Base-by-base conservation (phyloP, 108 stramenopile genomes). In the Poteriospumella lacustris region DNA sequence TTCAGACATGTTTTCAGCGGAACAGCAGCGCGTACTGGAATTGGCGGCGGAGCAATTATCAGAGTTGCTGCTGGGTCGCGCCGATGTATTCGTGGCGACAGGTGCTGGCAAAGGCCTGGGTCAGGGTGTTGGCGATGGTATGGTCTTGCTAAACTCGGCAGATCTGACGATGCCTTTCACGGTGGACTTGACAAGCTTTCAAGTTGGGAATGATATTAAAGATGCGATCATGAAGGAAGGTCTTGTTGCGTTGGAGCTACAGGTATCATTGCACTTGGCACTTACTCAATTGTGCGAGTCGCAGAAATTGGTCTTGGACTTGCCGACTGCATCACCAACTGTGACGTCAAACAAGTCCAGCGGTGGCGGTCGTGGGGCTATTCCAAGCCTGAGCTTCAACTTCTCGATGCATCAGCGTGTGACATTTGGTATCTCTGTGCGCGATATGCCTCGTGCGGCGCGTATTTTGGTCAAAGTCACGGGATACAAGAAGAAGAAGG, bases 401-500 rank as follows among this genome's bases (percentile, higher is more conserved):
- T 19, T 73, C 41, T 26, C 12, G 3, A 33, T 73, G 41, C 36
- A 33, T 5, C 12, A 73, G 33, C 12, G 70, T 5, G 31, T 73
- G 15, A 5, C 36, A 5, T 39, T 77, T 29, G 60, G 31, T 39
- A 81, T 84, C 52, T 5, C 15, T 2, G 1, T 78, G 36, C 39
- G 73, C 39, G 38, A 84, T 40, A 47, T 81, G 3, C 83, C 83
- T 1, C 34, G 59, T 15, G 83, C 80, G 3, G 62, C 80, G 2
- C 75, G 83, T 1, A 42, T 76, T 12, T 29, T 52, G 28, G 9
- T 73, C 33, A 15, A 33, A 5, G 12, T 73, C 9, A 28, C 5
- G 5, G 70, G 70, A 9, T 29, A 31, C 31, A 68, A 68, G 36
- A 68, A 19, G 41, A 5, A 5, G 24, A 73, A 73, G 41, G 5